Evolutionary conservation across 2,329 filamentous ascomycete genomes (phyloP).

Genomic region (Colletotrichum gloeosporioides): DNA sequence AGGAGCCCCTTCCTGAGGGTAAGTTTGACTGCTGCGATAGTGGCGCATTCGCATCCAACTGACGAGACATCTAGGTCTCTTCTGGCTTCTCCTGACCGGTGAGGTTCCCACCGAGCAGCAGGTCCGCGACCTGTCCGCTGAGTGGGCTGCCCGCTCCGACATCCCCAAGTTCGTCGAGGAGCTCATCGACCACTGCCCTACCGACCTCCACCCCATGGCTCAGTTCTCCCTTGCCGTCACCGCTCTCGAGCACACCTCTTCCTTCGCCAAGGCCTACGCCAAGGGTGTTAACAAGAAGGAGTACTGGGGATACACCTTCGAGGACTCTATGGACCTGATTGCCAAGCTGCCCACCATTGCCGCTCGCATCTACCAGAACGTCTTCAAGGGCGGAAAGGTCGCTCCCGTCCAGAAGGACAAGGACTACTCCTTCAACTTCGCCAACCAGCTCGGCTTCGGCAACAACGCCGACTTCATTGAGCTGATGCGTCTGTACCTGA

Average conservation of each 20-base stretch:
- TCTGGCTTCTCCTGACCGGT: slow-evolving; percentile 98
- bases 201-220: slow-evolving; percentile 98
- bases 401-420: slow-evolving; percentile 96
- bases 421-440: slow-evolving; percentile 99
- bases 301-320: slow-evolving; percentile 99
- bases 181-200: slow-evolving; percentile 99
- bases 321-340: slow-evolving; percentile 99
- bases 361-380: slow-evolving; percentile 98
- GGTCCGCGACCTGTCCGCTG: slow-evolving; percentile 95
- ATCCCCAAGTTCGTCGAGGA: slow-evolving; percentile 98
- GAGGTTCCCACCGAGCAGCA: slow-evolving; percentile 98
- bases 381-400: slow-evolving; percentile 99
- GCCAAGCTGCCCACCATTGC: slow-evolving; percentile 99
- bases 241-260: slow-evolving; percentile 97
- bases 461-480: slow-evolving; percentile 97
- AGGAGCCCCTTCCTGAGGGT: slow-evolving; percentile 97
- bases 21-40: slow-evolving; percentile 23
- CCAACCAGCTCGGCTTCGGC: slow-evolving; percentile 98
- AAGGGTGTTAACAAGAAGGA: slow-evolving; percentile 99
- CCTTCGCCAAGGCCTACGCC: slow-evolving; percentile 97
- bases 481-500: slow-evolving; percentile 98
- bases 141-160: slow-evolving; percentile 97
- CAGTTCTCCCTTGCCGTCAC: slow-evolving; percentile 98
- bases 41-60: not conserved
- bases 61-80: slow-evolving; percentile 69